Conservation (phyloP, 2,329 filamentous ascomycete species). For the Aspergillus tubingensis region DNA sequence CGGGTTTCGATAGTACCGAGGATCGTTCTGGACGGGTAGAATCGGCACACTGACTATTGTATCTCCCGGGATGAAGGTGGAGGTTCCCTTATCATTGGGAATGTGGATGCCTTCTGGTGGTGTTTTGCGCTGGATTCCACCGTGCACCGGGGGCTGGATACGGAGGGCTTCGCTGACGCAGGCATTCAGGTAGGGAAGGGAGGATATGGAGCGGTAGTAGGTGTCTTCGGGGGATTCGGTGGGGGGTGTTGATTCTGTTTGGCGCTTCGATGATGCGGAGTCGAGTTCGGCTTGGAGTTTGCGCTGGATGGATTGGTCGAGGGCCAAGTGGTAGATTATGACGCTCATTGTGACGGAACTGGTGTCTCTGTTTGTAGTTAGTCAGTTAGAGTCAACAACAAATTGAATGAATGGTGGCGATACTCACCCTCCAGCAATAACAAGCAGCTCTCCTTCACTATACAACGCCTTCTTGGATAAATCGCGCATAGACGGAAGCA, state of each 20-base stretch:
- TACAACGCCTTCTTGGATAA: not conserved
- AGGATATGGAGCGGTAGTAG: conserved; percentile 5
- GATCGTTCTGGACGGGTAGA: not conserved
- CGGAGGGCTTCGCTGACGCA: conserved; percentile 3
- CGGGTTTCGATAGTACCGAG: not conserved
- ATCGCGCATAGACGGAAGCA: not conserved
- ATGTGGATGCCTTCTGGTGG: not conserved
- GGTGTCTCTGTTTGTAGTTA: not conserved
- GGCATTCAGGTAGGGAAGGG: not conserved
- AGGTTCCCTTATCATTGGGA: not conserved
- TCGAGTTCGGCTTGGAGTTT: not conserved
- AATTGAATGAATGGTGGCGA: not conserved
- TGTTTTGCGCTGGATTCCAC: not conserved
- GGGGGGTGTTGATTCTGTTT: not conserved
- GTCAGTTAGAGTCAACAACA: not conserved
- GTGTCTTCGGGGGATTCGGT: not conserved
- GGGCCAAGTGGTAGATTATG: not conserved
- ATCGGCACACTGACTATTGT: not conserved
- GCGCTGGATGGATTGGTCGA: not conserved
- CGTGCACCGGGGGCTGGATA: not conserved
- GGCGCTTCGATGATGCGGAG: too few species aligned
- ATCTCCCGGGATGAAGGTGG: not conserved
- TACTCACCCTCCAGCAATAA: conserved; percentile 1
- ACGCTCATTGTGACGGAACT: not conserved
- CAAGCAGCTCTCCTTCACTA: not conserved